Evolutionary conservation across 1,139 yeast species (phyloP), one percentile per base, ranked within the genome.

Genomic region (Kurtzmaniella quercitrusa): DNA sequence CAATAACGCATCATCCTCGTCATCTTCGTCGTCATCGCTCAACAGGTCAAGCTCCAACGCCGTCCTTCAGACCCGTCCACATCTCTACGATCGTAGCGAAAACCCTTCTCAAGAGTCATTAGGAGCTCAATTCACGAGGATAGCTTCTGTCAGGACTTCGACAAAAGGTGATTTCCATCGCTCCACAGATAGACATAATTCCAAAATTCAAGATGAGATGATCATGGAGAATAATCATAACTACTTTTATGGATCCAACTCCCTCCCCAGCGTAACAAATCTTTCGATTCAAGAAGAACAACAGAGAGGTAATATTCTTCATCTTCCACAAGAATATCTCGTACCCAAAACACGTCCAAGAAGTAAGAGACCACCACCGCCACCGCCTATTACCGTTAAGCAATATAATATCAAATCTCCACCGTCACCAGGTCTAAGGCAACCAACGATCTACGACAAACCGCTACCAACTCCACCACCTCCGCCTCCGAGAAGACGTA

Each of bases 401-500:
- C 30, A 12, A 9, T 26, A 12, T 9, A 19, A 17, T 6, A 17
- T 16, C 5, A 33, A 19, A 17, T 19, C 22, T 9, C 16, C 22
- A 7, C 36, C 36, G 23, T 19, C 15, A 9, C 14, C 14, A 12
- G 37, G 22, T 11, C 26, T 34, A 14, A 3, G 37, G 22, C 17
- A 20, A 19, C 22, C 36, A 3, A 17, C 22, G 7, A 18, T 2
- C 15, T 19, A 19, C 26, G 22, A 19, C n/a, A 34, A 34, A n/a
- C 37, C 37, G 4, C 26, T 34, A 5, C 45, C 76, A 1, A 76
- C 76, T 1, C 73, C 75, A 1, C 76, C 76, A 2, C 75, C 75
- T 5, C 64, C 67, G 2, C 63, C 60, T 15, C 58, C 59, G 14
- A 52, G 59, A 32, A 43, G 48, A 38, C 33, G 33, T 19, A 30